These are phyloP conservation scores for Microascus cirrosus DNA, from an alignment of 2,329 filamentous ascomycete species.

Conservation along the genomic window DNA sequence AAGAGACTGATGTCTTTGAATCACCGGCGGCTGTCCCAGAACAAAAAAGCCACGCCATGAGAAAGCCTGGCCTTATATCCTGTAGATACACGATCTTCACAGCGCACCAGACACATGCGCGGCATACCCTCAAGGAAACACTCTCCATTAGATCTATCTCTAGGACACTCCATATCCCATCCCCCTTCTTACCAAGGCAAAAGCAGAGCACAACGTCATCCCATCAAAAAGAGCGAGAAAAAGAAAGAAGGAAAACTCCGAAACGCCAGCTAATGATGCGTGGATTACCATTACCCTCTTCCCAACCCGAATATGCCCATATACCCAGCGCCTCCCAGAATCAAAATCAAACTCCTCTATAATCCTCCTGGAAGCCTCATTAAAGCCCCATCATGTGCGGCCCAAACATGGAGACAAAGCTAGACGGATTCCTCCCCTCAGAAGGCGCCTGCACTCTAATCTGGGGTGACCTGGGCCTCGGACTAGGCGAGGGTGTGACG, in stretches of 20 bases:
- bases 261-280: too few relatives aligned
- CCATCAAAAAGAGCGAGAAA: background rate
- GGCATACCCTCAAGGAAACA: too few relatives aligned
- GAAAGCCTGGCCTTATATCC: too few relatives aligned
- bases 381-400: background rate
- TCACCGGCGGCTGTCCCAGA: too few relatives aligned
- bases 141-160: background rate
- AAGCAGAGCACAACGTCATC: background rate
- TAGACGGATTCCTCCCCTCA: background rate
- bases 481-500: constrained; percentile 1
- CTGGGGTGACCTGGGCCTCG: background rate
- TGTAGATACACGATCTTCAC: too few relatives aligned
- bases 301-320: background rate
- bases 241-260: background rate
- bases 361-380: background rate
- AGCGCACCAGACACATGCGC: too few relatives aligned
- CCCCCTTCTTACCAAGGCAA: background rate
- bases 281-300: background rate
- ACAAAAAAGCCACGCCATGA: too few relatives aligned
- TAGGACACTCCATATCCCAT: background rate
- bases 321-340: background rate
- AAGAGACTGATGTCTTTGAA: too few relatives aligned
- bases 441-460: background rate
- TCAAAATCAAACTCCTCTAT: background rate
- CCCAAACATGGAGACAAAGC: background rate